Conservation (phyloP, 805 yeast genomes). For the Maudiozyma serrabonitensis region DNA sequence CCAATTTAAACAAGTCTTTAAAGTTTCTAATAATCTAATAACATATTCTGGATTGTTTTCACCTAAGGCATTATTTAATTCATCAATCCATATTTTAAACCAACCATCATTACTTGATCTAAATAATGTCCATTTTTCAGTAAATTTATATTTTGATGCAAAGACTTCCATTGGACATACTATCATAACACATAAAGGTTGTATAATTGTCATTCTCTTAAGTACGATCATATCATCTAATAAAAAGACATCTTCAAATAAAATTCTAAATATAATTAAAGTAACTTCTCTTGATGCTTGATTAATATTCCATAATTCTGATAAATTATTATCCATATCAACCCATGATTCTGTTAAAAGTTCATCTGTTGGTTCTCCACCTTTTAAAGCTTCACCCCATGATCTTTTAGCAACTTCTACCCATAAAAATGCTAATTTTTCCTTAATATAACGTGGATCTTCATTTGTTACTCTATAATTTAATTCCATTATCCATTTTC, state of each 20-base stretch:
- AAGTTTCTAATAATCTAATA: conserved; percentile 63
- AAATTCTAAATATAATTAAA: conserved; percentile 66
- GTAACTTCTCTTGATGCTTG: conserved; percentile 64
- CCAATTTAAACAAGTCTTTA: conserved; percentile 91
- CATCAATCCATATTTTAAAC: conserved; percentile 66
- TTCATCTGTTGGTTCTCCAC: conserved; percentile 25
- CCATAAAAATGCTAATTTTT: conserved; percentile 85
- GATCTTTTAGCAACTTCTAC: conserved; percentile 80
- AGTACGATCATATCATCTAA: conserved; percentile 88
- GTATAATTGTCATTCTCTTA: conserved; percentile 63
- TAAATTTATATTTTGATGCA: conserved; percentile 49
- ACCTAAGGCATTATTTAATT: conserved; percentile 37
- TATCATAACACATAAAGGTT: conserved; percentile 76
- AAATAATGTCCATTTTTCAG: conserved; percentile 39
- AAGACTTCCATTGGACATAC: conserved; percentile 63
- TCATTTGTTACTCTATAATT: conserved; percentile 44
- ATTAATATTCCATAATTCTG: conserved; percentile 62
- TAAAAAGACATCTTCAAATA: conserved; percentile 88
- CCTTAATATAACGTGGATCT: conserved; percentile 86
- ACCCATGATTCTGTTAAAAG: conserved; percentile 66
- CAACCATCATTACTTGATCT: conserved; percentile 75
- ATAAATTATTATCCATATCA: conserved; percentile 72
- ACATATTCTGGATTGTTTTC: conserved; percentile 41
- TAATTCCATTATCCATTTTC: conserved; percentile 79
- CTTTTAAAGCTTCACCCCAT: conserved; percentile 71